Percentiles rank a stretch among this genome's conserved stretches.
Evolutionary conservation across 2,329 filamentous ascomycete species (phyloP).

Genomic region (Tolypocladium guangdongense): DNA sequence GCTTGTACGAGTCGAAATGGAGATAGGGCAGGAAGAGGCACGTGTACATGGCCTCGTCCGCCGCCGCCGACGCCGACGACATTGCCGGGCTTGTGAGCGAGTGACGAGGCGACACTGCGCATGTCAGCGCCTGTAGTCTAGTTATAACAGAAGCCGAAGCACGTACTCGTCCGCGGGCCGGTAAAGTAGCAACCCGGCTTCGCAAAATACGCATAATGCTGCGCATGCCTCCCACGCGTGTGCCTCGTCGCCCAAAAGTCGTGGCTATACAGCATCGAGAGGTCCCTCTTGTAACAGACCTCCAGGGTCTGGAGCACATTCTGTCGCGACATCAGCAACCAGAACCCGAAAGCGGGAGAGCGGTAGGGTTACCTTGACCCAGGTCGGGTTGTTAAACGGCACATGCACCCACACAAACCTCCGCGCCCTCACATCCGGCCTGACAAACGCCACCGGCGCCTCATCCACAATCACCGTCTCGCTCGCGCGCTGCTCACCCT

Average conservation of each 20-base stretch:
- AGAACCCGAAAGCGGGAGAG: background rate
- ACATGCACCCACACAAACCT: constrained; percentile 50
- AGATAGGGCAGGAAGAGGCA: constrained; percentile 48
- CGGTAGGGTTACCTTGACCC: constrained; percentile 36
- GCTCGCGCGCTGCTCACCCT: constrained; percentile 8
- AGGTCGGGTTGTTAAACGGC: constrained; percentile 45
- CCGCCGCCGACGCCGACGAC: constrained; percentile 14
- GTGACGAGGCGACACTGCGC: constrained; percentile 24
- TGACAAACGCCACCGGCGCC: constrained; percentile 17
- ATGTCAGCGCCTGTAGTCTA: background rate
- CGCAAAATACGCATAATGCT: constrained; percentile 38
- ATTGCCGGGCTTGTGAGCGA: constrained; percentile 17
- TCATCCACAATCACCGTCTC: constrained; percentile 20
- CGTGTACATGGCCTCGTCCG: constrained; percentile 24
- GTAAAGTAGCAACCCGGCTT: constrained; percentile 38
- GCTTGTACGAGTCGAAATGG: constrained; percentile 53
- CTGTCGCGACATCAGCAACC: constrained; percentile 9
- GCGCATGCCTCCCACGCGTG: constrained; percentile 35
- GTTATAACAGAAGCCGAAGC: background rate
- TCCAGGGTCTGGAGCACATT: constrained; percentile 35
- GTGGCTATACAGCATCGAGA: constrained; percentile 28
- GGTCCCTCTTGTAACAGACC: constrained; percentile 23
- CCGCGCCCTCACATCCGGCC: constrained; percentile 22
- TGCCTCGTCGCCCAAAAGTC: constrained; percentile 39
- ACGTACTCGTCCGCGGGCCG: constrained; percentile 23